Percentiles rank a stretch among this genome's conserved stretches.
phyloP scores from a whole-genome alignment of 495 filamentous ascomycete species.

The Lasiosphaeria miniovina region DNA sequence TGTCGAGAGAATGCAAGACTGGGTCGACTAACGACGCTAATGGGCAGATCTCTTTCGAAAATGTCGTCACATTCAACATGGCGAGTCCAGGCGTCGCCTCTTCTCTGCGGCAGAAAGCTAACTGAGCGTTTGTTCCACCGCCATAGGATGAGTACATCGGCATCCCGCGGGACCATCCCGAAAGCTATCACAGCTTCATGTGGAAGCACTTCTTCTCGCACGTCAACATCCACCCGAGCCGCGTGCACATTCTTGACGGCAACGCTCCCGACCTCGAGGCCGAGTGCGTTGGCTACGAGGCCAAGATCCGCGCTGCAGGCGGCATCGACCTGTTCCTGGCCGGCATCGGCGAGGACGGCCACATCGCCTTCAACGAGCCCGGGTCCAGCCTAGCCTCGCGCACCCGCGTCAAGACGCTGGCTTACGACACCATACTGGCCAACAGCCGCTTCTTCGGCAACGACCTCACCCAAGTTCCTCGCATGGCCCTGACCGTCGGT shows the following conservation, averaged over 20 bases:
- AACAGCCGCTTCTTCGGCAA: slow-evolving; percentile 81
- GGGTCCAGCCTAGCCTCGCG: slow-evolving; percentile 75
- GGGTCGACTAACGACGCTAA: neutral
- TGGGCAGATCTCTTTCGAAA: slow-evolving; percentile 69
- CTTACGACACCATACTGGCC: slow-evolving; percentile 81
- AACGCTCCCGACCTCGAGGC: slow-evolving; percentile 72
- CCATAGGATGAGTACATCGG: slow-evolving; percentile 81
- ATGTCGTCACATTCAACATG: slow-evolving; percentile 93
- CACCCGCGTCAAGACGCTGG: slow-evolving; percentile 81
- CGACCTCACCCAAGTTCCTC: slow-evolving; percentile 69
- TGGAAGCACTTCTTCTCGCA: slow-evolving; percentile 88
- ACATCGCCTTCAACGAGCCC: slow-evolving; percentile 89
- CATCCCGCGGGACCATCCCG: slow-evolving; percentile 74
- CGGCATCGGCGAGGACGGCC: slow-evolving; percentile 81
- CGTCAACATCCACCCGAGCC: slow-evolving; percentile 73
- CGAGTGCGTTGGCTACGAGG: slow-evolving; percentile 76
- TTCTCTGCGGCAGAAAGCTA: neutral
- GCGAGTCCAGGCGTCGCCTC: slow-evolving; percentile 41
- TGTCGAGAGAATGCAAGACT: neutral
- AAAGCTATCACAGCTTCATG: slow-evolving; percentile 89
- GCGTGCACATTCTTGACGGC: slow-evolving; percentile 84
- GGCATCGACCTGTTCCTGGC: slow-evolving; percentile 85
- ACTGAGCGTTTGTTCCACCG: neutral
- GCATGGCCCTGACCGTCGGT: slow-evolving; percentile 81
- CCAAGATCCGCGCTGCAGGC: slow-evolving; percentile 68